Evolutionary conservation across 1,284 basidiomycete genomes (phyloP).

Genomic region (Ceratobasidium papillatum): DNA sequence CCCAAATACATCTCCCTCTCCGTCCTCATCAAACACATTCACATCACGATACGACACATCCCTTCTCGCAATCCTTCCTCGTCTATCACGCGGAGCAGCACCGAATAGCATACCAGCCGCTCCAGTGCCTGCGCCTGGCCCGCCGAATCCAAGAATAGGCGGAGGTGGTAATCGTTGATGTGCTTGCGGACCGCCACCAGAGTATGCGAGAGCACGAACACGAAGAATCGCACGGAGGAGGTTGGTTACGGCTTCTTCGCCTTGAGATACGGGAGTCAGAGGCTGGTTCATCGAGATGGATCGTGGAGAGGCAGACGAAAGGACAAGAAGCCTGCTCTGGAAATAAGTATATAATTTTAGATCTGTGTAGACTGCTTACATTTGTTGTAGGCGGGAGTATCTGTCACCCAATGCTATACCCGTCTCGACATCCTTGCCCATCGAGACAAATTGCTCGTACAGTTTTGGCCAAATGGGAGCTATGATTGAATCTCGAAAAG

Average conservation of each 20-base stretch:
- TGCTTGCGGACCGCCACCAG: slow-evolving; percentile 53
- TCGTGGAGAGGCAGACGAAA: slow-evolving; percentile 65
- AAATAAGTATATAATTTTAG: slow-evolving; percentile 1
- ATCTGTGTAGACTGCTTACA: slow-evolving; percentile 56
- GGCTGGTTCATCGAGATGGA: slow-evolving; percentile 63
- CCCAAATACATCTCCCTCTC: slow-evolving; percentile 37
- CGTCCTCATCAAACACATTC: slow-evolving; percentile 23
- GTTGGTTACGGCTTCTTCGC: slow-evolving; percentile 70
- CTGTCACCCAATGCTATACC: slow-evolving; percentile 56
- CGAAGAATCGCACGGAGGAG: slow-evolving; percentile 65
- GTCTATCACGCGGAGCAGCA: slow-evolving; percentile 73
- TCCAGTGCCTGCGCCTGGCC: slow-evolving; percentile 51
- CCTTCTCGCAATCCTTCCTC: slow-evolving; percentile 70
- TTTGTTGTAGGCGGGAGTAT: slow-evolving; percentile 76
- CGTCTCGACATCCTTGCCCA: slow-evolving; percentile 45
- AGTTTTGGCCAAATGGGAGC: slow-evolving; percentile 68
- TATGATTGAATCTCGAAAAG: slow-evolving; percentile 83
- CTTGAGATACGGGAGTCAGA: slow-evolving; percentile 54
- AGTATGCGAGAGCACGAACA: slow-evolving; percentile 21
- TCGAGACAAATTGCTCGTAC: slow-evolving; percentile 61
- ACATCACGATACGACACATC: slow-evolving; percentile 25
- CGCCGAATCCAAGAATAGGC: slow-evolving; percentile 50
- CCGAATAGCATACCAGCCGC: slow-evolving; percentile 75
- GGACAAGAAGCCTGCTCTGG: slow-evolving; percentile 71
- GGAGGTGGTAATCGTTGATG: slow-evolving; percentile 39